Evolutionary conservation across 345 rosid species (phyloP), one percentile per base, ranked within the genome.

Genomic region (Bruguiera gymnorhiza): DNA sequence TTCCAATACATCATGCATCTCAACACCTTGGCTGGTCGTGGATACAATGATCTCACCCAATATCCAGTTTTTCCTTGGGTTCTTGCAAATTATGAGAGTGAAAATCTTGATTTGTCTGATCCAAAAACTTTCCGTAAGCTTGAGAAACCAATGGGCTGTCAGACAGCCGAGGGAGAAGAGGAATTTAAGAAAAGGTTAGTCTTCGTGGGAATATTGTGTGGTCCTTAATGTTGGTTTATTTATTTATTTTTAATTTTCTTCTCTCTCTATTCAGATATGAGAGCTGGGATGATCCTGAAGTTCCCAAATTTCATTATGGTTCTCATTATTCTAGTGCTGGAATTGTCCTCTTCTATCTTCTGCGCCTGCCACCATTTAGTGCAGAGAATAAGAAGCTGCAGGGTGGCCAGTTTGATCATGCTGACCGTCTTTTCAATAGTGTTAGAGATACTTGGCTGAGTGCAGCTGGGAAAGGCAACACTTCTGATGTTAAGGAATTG

Each of bases 321-420:
- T 92, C 98, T 85, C 99, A 96, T 83, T 96, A 96, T 84, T 96
- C 99, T 64, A 96, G 99, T 84, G 99, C 99, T 77, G 99, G 99
- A 70, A 92, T 92, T 79, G 98, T 96, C 74, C 93, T 96, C 48
- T 92, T 96, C 83, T 96, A 92, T 81, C 99, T 96, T 80, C 84
- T 96, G 65, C 99, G 99, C 66, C 80, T 96, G 73, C 98, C 98
- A 39, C 99, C 99, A 65, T 96, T 92, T 80, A 96, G 99, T 81
- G 75, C 78, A 50, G 99, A 96, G 82, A 96, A 96, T 80, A 98
- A 92, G 86, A 96, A 96, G 88, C 89, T 96, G 63, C 99, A 96
- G 74, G 99, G 99, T 37, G 99, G 99, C 62, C 98, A 96, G 82
- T 96, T 96, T 60, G 99, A 96, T 80, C 99, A 96, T 80, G 99